Percentiles rank a stretch among this genome's conserved stretches.
phyloP scores from a whole-genome alignment of 2,329 filamentous ascomycete species.

The Diaporthe australafricana region DNA sequence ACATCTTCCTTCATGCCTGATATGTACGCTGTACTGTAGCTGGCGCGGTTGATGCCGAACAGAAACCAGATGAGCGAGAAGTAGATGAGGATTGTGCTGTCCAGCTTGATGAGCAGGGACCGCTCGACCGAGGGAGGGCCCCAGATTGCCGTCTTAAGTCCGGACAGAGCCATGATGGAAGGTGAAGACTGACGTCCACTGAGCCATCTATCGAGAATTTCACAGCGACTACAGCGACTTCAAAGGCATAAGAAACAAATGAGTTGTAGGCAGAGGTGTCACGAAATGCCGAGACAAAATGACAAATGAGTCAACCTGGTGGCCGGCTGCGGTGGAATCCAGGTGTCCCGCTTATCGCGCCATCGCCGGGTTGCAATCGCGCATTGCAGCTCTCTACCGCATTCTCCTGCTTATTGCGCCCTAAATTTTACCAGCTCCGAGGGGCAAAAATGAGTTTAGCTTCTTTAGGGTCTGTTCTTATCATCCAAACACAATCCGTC shows the following conservation, averaged over 20 bases:
- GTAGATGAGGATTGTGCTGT: constrained; percentile 55
- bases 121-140: constrained; percentile 40
- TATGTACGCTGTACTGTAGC: constrained; percentile 56
- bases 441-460: not conserved
- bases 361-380: constrained; percentile 28
- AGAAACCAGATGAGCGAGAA: constrained; percentile 61
- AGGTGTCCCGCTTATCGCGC: constrained; percentile 23
- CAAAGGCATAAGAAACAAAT: not conserved
- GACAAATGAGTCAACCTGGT: constrained; percentile 8
- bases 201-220: not conserved
- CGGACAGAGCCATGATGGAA: constrained; percentile 17
- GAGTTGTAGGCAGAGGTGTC: not conserved
- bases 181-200: not conserved
- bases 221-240: too few species aligned
- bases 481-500: not conserved
- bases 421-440: not conserved
- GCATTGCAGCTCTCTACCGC: constrained; percentile 3
- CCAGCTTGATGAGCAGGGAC: constrained; percentile 51
- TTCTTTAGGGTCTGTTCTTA: not conserved
- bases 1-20: constrained; percentile 54
- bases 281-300: not conserved
- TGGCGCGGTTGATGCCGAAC: constrained; percentile 57
- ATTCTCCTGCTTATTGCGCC: constrained; percentile 6
- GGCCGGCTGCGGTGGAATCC: not conserved
- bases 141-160: constrained; percentile 29